phyloP scores from a whole-genome alignment of 768 basidiomycete species.

The Xanthoconium purpureum region DNA sequence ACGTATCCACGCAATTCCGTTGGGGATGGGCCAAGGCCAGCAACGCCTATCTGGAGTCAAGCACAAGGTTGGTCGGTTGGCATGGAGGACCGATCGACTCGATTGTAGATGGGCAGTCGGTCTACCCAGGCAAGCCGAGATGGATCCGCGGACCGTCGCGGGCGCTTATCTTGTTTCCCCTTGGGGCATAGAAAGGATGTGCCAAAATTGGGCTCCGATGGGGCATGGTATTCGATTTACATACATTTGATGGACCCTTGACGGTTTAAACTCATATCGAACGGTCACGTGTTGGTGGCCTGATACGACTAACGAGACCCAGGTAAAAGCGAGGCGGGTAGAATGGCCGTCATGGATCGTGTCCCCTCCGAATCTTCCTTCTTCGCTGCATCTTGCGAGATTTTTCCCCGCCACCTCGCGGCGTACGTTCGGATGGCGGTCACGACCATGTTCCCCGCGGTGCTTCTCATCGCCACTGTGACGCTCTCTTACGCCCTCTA shows the following conservation, averaged over 20 bases:
- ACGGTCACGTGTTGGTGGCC: constrained; percentile 10
- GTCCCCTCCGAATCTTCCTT: constrained; percentile 14
- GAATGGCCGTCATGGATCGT: neutral
- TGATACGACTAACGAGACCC: neutral
- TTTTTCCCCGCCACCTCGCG: constrained; percentile 1
- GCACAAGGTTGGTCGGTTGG: no score
- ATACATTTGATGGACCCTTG: no score
- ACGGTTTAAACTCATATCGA: no score
- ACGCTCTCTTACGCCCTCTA: constrained; percentile 19
- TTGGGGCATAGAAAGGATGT: neutral
- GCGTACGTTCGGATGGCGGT: constrained; percentile 12
- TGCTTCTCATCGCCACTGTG: constrained; percentile 19
- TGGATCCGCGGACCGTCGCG: neutral
- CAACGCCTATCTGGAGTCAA: neutral
- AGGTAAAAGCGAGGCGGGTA: constrained; percentile 10
- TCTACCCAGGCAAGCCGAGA: neutral
- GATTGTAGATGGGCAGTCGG: neutral
- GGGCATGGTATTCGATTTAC: neutral
- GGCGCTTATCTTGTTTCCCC: neutral
- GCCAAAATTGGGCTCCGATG: neutral
- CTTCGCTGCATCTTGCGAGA: constrained; percentile 16
- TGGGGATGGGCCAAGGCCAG: neutral
- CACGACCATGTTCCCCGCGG: constrained; percentile 13
- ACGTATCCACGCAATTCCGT: neutral
- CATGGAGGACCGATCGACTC: neutral